Evolutionary conservation across 306 rosid species (phyloP).

Genomic region (Crotalaria pallida): DNA sequence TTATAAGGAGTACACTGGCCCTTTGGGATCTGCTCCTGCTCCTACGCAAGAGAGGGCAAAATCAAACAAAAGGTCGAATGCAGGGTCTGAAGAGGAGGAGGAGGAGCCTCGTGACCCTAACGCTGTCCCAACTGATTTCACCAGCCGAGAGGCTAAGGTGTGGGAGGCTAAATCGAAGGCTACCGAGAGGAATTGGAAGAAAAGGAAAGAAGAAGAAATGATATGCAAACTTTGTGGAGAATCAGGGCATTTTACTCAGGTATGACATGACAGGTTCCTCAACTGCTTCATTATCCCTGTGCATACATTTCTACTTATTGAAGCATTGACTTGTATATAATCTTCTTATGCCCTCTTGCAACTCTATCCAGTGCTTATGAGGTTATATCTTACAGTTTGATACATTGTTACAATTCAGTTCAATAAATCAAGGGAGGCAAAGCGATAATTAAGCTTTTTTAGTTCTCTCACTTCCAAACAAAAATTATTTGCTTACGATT

Average conservation of each 20-base stretch:
- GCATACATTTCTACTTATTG: neutral
- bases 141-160: slow-evolving; percentile 98
- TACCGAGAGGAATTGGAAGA: slow-evolving; percentile 98
- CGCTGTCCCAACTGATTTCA: slow-evolving; percentile 95
- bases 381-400: neutral
- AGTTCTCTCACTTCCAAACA: neutral
- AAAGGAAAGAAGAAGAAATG: slow-evolving; percentile 97
- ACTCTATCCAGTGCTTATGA: neutral
- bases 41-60: slow-evolving; percentile 45
- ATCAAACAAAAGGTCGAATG: slow-evolving; percentile 69
- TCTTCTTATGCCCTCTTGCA: neutral
- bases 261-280: slow-evolving; percentile 19
- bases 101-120: slow-evolving; percentile 84
- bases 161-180: slow-evolving; percentile 99
- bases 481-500: neutral
- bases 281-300: neutral
- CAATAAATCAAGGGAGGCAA: neutral
- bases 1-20: slow-evolving; percentile 98
- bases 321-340: neutral
- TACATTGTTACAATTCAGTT: neutral
- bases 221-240: slow-evolving; percentile 95
- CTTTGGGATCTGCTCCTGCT: slow-evolving; percentile 42
- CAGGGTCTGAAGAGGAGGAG: slow-evolving; percentile 70
- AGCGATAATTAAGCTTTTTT: neutral
- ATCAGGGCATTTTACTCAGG: slow-evolving; percentile 98